A percentile compares a stretch with the other conserved stretches of the same genome.
Conservation (phyloP, 2,329 filamentous ascomycete species). For the Ceratocystiopsis brevicomis region DNA sequence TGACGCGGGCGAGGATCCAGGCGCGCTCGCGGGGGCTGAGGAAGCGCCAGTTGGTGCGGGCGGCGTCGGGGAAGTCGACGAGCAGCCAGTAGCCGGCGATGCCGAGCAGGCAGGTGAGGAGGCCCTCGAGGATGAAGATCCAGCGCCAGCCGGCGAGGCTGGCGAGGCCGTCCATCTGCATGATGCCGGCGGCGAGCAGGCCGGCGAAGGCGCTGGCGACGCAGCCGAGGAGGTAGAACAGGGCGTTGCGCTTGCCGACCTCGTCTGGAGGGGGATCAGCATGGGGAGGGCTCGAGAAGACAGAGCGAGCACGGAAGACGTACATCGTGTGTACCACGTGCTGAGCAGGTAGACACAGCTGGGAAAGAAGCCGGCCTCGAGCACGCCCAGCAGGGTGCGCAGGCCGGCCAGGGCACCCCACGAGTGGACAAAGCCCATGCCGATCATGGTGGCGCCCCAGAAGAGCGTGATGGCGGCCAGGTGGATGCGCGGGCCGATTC, state of each 20-base stretch:
- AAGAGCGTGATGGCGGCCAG: conserved; percentile 42
- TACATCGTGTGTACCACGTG: conserved; percentile 44
- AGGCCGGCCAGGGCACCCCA: conserved; percentile 8
- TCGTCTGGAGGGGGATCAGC: conserved; percentile 19
- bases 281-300: too few species aligned
- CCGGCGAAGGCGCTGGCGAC: conserved; percentile 14
- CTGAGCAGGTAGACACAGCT: conserved; percentile 39
- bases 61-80: conserved; percentile 5
- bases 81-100: conserved; percentile 2
- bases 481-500: conserved; percentile 39
- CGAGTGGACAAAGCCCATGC: conserved; percentile 7
- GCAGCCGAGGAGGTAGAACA: conserved; percentile 15
- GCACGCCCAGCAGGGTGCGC: conserved; percentile 29
- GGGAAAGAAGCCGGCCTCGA: conserved; percentile 36
- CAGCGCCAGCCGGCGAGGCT: conserved; percentile 29
- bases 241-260: conserved; percentile 35
- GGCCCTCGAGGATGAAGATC: conserved; percentile 20
- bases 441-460: conserved; percentile 10
- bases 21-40: conserved; percentile 27
- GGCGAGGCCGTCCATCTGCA: conserved; percentile 23
- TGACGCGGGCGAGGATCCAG: conserved; percentile 34
- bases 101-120: conserved; percentile 2
- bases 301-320: too few species aligned
- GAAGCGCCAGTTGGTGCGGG: conserved; percentile 1
- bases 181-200: conserved; percentile 12